Conservation (phyloP, 257 asterid genomes). For the Solanum boliviense region DNA sequence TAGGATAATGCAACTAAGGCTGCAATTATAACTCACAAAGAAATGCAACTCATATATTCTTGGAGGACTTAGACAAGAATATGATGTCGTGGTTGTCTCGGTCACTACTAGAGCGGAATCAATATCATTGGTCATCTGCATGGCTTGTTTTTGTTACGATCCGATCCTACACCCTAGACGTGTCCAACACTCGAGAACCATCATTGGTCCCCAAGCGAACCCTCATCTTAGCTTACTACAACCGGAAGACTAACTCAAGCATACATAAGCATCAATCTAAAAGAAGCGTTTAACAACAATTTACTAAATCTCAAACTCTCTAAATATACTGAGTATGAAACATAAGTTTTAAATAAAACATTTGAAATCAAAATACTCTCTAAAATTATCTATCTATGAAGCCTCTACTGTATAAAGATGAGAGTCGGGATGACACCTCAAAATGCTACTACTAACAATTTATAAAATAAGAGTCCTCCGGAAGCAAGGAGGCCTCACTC, state of each 20-base stretch:
- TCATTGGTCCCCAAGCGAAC: background rate
- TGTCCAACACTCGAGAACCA: background rate
- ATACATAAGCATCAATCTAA: background rate
- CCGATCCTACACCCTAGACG: background rate
- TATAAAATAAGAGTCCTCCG: background rate
- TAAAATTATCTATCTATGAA: background rate
- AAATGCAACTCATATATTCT: background rate
- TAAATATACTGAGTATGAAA: background rate
- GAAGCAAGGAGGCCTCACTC: background rate
- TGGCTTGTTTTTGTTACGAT: background rate
- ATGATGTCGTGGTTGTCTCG: background rate
- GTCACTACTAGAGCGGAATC: background rate
- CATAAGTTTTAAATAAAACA: too few species aligned
- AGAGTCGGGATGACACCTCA: background rate
- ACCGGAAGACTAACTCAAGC: background rate
- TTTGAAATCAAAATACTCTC: background rate
- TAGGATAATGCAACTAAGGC: background rate
- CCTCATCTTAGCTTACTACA: background rate
- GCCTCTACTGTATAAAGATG: background rate
- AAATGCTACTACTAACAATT: background rate
- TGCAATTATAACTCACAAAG: background rate
- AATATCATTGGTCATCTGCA: background rate
- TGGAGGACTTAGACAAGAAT: background rate
- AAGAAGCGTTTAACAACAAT: too few species aligned
- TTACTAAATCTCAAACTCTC: background rate